Conservation (phyloP, 805 yeast species). For the Wickerhamomyces sydowiorum region DNA sequence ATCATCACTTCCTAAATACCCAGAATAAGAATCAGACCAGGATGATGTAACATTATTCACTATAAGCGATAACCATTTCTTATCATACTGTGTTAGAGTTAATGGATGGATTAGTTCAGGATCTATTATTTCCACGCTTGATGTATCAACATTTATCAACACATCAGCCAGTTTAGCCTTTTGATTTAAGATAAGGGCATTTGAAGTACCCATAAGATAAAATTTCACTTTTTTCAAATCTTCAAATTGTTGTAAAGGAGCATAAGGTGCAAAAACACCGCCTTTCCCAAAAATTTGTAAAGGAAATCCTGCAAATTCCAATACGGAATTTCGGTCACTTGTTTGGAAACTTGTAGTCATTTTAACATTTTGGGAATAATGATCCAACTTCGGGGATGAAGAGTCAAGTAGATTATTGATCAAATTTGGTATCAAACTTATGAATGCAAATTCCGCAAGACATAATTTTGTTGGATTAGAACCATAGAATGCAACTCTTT, state of each 20-base stretch:
- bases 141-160: constrained; percentile 59
- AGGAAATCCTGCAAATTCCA: constrained; percentile 83
- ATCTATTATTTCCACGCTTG: constrained; percentile 41
- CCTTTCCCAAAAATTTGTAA: constrained; percentile 80
- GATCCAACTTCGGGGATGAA: constrained; percentile 69
- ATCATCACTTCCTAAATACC: constrained; percentile 76
- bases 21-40: constrained; percentile 38
- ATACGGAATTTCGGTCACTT: constrained; percentile 70
- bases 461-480: constrained; percentile 77
- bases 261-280: constrained; percentile 86
- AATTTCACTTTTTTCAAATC: constrained; percentile 58
- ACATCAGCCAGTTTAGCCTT: constrained; percentile 60
- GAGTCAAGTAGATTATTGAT: constrained; percentile 66
- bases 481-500: constrained; percentile 68
- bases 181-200: constrained; percentile 69
- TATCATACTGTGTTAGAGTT: constrained; percentile 55
- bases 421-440: constrained; percentile 79
- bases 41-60: constrained; percentile 34
- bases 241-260: constrained; percentile 88
- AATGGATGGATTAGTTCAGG: constrained; percentile 37
- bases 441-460: constrained; percentile 74
- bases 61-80: constrained; percentile 65
- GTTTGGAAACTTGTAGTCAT: constrained; percentile 67
- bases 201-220: constrained; percentile 83
- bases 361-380: constrained; percentile 43